Base-by-base conservation (phyloP, 441 rosid species). In the Croton setiger region DNA sequence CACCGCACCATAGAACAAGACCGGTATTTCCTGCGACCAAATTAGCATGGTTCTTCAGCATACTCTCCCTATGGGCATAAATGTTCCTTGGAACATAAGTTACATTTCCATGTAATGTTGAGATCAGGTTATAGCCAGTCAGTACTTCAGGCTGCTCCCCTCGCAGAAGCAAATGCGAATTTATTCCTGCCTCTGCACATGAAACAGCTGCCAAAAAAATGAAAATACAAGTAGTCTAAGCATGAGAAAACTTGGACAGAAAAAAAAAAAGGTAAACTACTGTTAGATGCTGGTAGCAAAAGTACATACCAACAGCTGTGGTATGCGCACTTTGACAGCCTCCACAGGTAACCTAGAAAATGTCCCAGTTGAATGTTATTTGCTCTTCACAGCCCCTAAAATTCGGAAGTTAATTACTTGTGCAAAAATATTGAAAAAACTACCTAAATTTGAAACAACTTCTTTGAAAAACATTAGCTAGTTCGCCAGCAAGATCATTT, bases 261-360 rank as follows among this genome's bases (percentile, higher is more conserved):
- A 39, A 9, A 7, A 37, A 9, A 39, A 9, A 7, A 37, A 67
- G 39, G 55, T 20, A 23, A 62, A 47, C 57, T 18, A 17, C 18
- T 43, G 54, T 57, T n/a, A 49, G 15, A 45, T 43, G 48, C 53
- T 18, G 52, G 54, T 39, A 48, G 49, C 37, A 71, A 49, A 37
- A 49, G 39, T 59, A 37, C 83, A 76, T 80, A 84, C 97, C 97
- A 78, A 87, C 89, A 65, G 94, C 92, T 68, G 94, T 88, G 74
- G 98, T 76, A 74, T 94, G 96, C 12, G 96, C 96, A 61, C 97
- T 94, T 84, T 90, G 98, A 80, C 96, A 88, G 69, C 97, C 97
- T 71, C 97, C 97, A 74, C 97, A 94, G 10, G 96, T 90, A 78
- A 91, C 96, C 98, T 90, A 81, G 64, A 80, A 84, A 83, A 81